phyloP scores from a whole-genome alignment of 192 early-diverging fungal species.

The Ambispora gerdemannii region DNA sequence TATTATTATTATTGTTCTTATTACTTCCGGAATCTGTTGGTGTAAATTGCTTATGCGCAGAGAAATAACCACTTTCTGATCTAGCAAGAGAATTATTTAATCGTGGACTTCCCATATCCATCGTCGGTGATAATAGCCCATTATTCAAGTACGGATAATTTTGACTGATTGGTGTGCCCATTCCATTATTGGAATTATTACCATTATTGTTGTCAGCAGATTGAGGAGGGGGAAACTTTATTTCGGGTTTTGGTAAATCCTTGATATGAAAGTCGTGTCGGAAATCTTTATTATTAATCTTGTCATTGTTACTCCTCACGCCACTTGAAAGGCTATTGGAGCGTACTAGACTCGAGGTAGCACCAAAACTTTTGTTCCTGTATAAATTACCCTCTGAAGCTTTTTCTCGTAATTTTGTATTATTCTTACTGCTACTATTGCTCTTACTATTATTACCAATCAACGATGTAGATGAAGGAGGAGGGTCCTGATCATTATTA shows the following conservation, averaged over 20 bases:
- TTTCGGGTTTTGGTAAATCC: not conserved
- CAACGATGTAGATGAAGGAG: too few relatives aligned
- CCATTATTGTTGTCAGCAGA: too few relatives aligned
- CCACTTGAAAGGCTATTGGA: not conserved
- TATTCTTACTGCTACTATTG: too few relatives aligned
- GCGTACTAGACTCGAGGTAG: not conserved
- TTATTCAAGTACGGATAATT: not conserved
- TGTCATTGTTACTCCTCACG: not conserved
- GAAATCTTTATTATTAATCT: not conserved
- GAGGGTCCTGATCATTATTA: not conserved
- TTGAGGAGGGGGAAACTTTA: not conserved
- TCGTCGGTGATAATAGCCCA: conserved; percentile 18
- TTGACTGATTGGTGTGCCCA: not conserved
- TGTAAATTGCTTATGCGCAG: not conserved
- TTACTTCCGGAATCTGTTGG: not conserved
- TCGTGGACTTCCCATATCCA: not conserved
- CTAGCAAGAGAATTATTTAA: not conserved
- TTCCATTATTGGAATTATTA: too few relatives aligned
- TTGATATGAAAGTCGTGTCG: not conserved
- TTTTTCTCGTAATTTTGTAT: not conserved
- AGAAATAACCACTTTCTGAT: conserved; percentile 26
- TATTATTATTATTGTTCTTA: not conserved
- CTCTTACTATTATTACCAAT: too few relatives aligned
- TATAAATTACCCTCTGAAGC: not conserved
- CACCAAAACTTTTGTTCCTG: too few relatives aligned